Base-by-base conservation (phyloP, 805 yeast species). In the Kazachstania africana region DNA sequence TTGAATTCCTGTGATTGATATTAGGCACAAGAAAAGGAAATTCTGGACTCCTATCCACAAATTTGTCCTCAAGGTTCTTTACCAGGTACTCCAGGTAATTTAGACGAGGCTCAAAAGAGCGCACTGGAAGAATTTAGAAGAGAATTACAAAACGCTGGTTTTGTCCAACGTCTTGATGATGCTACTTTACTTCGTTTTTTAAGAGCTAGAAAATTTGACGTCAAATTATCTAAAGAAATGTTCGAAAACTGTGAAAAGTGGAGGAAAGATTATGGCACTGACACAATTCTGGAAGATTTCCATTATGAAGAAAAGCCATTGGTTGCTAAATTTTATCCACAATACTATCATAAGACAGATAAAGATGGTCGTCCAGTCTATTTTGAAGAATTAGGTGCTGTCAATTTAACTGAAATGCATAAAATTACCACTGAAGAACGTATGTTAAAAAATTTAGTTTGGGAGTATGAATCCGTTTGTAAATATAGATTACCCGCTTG, bases 281-380 rank as follows among this genome's bases (percentile, higher is more conserved):
- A 88, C 60, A 82, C 88, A 28, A 79, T 91, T 42, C 67, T 91
- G 50, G 65, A 68, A 45, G 95, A 84, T 54, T 91, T 88, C 69
- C 75, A 81, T 39, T 91, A 88, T 63, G 75, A 72, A n/a, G 98
- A 91, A 65, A 91, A 91, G 63, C 80, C 91, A 17, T 58, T 72
- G 31, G 95, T 87, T 42, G 95, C 95, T 38, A 68, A 73, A 52
- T 78, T 66, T 59, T 91, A 91, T 59, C 98, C 98, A 22, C 96
- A 87, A 63, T 91, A 87, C 63, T 91, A 91, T 60, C 97, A 91
- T 65, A 87, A 91, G 65, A 83, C 88, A 21, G 98, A 91, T 59
- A 82, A 70, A 50, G 98, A 91, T 42, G 98, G 98, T 31, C 79
- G 98, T 54, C 98, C 98, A 5, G 78, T 85, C 29, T 91, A 91